phyloP scores from a whole-genome alignment of 2,329 filamentous ascomycete species.

The Cytospora paraplurivora region DNA sequence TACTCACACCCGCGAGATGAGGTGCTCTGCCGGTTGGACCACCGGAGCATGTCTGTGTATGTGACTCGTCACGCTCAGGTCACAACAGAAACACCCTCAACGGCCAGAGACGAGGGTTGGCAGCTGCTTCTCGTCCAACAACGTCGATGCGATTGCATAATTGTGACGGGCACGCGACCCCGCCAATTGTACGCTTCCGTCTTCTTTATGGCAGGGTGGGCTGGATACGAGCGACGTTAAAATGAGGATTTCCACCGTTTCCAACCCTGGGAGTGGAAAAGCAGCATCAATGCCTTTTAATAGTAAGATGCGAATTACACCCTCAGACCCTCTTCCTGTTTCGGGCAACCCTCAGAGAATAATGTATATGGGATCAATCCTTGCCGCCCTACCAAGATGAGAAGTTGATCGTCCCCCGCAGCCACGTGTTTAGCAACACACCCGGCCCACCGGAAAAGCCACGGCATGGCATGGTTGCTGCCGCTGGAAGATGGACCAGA shows the following conservation, averaged over 20 bases:
- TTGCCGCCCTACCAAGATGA: constrained; percentile 1
- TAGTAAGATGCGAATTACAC: neutral
- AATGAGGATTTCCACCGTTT: neutral
- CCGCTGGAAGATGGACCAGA: neutral
- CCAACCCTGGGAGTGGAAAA: neutral
- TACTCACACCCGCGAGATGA: neutral
- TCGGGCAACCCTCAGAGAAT: neutral
- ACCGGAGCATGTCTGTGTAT: neutral
- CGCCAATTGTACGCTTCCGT: neutral
- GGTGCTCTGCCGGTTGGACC: neutral
- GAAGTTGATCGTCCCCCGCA: constrained; percentile 10
- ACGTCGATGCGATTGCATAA: neutral
- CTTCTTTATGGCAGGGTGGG: neutral
- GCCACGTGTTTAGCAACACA: constrained; percentile 8
- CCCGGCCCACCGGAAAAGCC: neutral
- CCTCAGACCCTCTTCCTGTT: neutral
- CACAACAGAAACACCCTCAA: neutral
- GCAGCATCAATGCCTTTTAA: neutral
- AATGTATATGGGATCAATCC: neutral
- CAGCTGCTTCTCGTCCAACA: neutral
- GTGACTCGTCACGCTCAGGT: neutral
- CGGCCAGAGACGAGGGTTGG: neutral
- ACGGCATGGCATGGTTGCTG: neutral
- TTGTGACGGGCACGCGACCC: neutral
- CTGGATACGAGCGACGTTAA: neutral